Conservation (phyloP, 352 stramenopile species). For the Pilasporangium apinafurcum region DNA sequence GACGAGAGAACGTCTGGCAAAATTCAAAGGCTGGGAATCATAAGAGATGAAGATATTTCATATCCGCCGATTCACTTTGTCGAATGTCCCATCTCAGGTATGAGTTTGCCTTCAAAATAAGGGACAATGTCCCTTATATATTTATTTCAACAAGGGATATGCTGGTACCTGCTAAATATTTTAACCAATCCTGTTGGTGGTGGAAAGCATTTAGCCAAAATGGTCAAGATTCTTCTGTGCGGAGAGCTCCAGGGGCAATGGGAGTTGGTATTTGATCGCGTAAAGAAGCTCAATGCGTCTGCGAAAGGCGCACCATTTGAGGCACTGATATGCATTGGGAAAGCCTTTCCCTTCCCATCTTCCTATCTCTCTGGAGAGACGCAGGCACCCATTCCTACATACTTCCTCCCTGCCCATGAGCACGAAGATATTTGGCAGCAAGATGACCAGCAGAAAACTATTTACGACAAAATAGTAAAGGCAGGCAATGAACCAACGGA, state of each 20-base stretch:
- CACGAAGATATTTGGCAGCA: slow-evolving; percentile 14
- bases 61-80: too few relatives aligned
- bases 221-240: slow-evolving; percentile 77
- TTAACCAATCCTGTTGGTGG: too few relatives aligned
- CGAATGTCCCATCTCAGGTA: too few relatives aligned
- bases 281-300: slow-evolving; percentile 55
- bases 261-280: slow-evolving; percentile 60
- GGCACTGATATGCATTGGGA: slow-evolving; percentile 51
- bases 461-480: slow-evolving; percentile 34
- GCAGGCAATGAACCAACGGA: slow-evolving; percentile 16
- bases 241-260: slow-evolving; percentile 56
- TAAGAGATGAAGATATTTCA: too few relatives aligned
- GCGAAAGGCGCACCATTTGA: slow-evolving; percentile 54
- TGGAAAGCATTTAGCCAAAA: too few relatives aligned
- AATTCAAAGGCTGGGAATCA: too few relatives aligned
- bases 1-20: too few relatives aligned
- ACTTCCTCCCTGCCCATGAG: slow-evolving; percentile 37
- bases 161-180: too few relatives aligned
- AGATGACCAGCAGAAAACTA: slow-evolving; percentile 17
- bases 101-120: too few relatives aligned
- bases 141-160: too few relatives aligned
- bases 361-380: slow-evolving; percentile 31
- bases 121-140: too few relatives aligned
- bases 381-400: slow-evolving; percentile 51
- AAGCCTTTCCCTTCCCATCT: slow-evolving; percentile 42